A percentile compares a stretch with the other conserved stretches of the same genome.
These are phyloP conservation scores for Boletus rubropictus DNA, from an alignment of 768 basidiomycete species.

Conservation along the genomic window DNA sequence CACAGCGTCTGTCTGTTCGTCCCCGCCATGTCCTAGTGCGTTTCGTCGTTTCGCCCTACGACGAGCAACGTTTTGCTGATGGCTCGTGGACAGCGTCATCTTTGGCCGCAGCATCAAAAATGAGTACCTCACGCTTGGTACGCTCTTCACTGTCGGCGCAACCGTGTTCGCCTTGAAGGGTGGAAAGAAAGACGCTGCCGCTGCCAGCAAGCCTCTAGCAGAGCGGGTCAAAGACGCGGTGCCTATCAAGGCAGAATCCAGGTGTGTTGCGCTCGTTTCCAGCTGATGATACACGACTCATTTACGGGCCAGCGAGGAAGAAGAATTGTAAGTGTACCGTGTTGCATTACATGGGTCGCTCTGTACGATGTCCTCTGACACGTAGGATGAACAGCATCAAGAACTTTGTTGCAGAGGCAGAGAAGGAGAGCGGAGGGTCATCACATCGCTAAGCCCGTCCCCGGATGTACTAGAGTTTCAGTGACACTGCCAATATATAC, in stretches of 20 bases:
- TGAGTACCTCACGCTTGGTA: constrained; percentile 72
- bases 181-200: constrained; percentile 43
- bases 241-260: constrained; percentile 60
- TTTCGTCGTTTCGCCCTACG: constrained; percentile 3
- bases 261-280: constrained; percentile 41
- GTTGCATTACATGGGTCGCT: constrained; percentile 9
- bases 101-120: constrained; percentile 76
- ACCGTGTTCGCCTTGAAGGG: constrained; percentile 51
- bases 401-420: constrained; percentile 76
- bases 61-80: constrained; percentile 5
- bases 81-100: constrained; percentile 48
- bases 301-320: constrained; percentile 58
- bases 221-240: constrained; percentile 60
- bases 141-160: constrained; percentile 53
- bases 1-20: background rate
- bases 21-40: constrained; percentile 43
- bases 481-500: constrained; percentile 9
- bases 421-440: constrained; percentile 57
- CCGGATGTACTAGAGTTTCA: background rate
- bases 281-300: constrained; percentile 4
- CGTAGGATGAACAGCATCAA: constrained; percentile 63
- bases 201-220: constrained; percentile 38
- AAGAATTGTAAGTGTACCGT: constrained; percentile 62
- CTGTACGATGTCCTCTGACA: constrained; percentile 35
- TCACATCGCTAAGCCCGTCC: constrained; percentile 26